A percentile compares a stretch with the other conserved stretches of the same genome.
Conservation (phyloP, 169 alveolate genomes). For the Plasmodium blacklocki region DNA sequence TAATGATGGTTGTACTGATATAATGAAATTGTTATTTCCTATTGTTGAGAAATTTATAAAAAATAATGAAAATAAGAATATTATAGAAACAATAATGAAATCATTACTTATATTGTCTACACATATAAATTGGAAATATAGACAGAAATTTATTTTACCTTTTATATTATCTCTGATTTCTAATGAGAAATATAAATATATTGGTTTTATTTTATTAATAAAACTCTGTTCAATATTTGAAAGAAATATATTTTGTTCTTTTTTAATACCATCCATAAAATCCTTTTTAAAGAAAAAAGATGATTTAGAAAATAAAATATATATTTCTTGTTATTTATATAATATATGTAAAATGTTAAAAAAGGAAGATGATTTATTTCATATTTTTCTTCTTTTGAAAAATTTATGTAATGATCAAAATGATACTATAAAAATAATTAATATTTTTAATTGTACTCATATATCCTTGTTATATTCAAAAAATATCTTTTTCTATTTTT, state of each 20-base stretch:
- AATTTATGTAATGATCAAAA: constrained; percentile 42
- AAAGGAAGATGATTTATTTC: constrained; percentile 21
- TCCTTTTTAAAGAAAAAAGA: constrained; percentile 3
- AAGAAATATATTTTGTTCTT: constrained; percentile 18
- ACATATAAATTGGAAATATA: constrained; percentile 32
- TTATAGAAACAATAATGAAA: constrained; percentile 29
- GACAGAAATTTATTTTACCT: constrained; percentile 45
- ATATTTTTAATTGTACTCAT: constrained; percentile 66
- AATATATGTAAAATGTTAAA: constrained; percentile 49
- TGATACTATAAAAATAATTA: constrained; percentile 59
- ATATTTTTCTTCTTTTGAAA: constrained; percentile 8
- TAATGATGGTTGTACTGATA: constrained; percentile 20
- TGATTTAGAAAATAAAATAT: constrained; percentile 20
- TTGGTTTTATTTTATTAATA: constrained; percentile 49
- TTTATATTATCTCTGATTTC: constrained; percentile 21
- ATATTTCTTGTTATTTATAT: constrained; percentile 30
- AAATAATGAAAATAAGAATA: constrained; percentile 19
- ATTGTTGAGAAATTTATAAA: constrained; percentile 37
- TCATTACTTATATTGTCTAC: constrained; percentile 63
- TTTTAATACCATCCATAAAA: constrained; percentile 42
- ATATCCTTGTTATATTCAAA: constrained; percentile 41
- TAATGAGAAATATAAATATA: constrained; percentile 19
- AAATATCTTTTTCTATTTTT: constrained; percentile 22
- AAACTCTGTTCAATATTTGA: constrained; percentile 49
- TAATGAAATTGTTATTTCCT: constrained; percentile 47